Base-by-base conservation (phyloP, 2,329 filamentous ascomycete genomes). In the Stemphylium beticola region DNA sequence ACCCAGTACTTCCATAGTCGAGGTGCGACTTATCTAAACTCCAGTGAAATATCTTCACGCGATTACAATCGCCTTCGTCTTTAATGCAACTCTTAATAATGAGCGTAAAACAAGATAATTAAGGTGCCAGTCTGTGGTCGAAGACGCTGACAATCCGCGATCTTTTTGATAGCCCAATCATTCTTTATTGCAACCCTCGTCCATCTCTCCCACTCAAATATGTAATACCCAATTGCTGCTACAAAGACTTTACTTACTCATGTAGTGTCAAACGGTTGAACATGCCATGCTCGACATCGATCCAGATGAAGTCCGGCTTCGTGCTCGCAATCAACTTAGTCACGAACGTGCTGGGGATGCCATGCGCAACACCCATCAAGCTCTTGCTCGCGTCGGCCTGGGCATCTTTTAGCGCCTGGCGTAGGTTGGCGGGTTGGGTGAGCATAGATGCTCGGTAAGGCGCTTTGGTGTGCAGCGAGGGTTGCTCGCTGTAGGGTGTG, bases 221-320 rank as follows among this genome's bases (percentile, higher is more conserved):
- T 6, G 3, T 22, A 4, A 3, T 22, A 3, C 22, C 6, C 22
- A 3, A 5, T 29, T 14, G 11, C 2, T 15, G 5, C 7, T 7
- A 8, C 1, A 10, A 22, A 20, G 6, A 9, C 2, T 9, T 9
- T 14, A 39, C 66, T 50, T 60, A 69, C 66, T 69, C 65, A 20
- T 66, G 62, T 17, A 69, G 29, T 17, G 66, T 61, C 15, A 67
- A 53, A 2, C 65, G 55, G 46, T 67, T 63, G 45, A 65, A 69
- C 62, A 69, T 68, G 43, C 64, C 65, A 43, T 69, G 65, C 50
- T 68, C 65, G 6, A 69, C 66, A 24, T 69, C 65, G 11, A 68
- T 62, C 59, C 60, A 69, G 54, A 68, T 62, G 45, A 68, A 68
- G 42, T 69, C 65, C 1, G 67, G 64, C 52, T 66, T 68, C 15